Conservation (phyloP, 208 protist species). For the Wallacemonas rigidus region DNA sequence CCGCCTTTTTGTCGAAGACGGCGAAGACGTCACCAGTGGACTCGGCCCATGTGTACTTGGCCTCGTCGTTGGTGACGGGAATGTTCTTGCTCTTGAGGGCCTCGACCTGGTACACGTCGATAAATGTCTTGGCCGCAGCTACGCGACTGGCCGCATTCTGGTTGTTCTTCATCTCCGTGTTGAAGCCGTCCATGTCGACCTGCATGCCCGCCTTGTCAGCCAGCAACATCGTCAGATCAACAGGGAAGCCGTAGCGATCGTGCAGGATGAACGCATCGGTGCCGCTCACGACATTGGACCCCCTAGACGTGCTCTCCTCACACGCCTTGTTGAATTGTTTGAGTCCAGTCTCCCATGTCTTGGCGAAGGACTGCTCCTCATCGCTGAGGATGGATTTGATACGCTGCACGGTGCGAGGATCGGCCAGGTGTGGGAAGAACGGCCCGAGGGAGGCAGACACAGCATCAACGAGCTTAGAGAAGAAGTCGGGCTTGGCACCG, state of each 20-base stretch:
- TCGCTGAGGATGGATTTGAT: slow-evolving; percentile 92
- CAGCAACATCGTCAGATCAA: slow-evolving; percentile 98
- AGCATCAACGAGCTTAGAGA: slow-evolving; percentile 90
- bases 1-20: slow-evolving; percentile 86
- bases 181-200: slow-evolving; percentile 88
- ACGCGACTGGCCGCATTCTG: slow-evolving; percentile 65
- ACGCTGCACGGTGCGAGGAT: slow-evolving; percentile 73
- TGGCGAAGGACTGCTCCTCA: slow-evolving; percentile 96
- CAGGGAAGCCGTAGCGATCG: slow-evolving; percentile 98
- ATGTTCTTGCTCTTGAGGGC: slow-evolving; percentile 79
- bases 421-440: slow-evolving; percentile 94
- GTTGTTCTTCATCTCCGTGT: slow-evolving; percentile 84
- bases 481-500: slow-evolving; percentile 92
- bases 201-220: slow-evolving; percentile 94
- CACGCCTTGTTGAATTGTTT: slow-evolving; percentile 92
- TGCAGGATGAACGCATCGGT: slow-evolving; percentile 93
- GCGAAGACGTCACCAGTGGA: slow-evolving; percentile 70
- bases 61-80: slow-evolving; percentile 90
- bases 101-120: slow-evolving; percentile 86
- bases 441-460: slow-evolving; percentile 91
- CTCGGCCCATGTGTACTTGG: slow-evolving; percentile 95
- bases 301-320: slow-evolving; percentile 58
- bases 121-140: slow-evolving; percentile 81
- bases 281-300: slow-evolving; percentile 78
- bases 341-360: slow-evolving; percentile 95